Base-by-base conservation (phyloP, 2,329 filamentous ascomycete species). In the Botrytis fragariae region DNA sequence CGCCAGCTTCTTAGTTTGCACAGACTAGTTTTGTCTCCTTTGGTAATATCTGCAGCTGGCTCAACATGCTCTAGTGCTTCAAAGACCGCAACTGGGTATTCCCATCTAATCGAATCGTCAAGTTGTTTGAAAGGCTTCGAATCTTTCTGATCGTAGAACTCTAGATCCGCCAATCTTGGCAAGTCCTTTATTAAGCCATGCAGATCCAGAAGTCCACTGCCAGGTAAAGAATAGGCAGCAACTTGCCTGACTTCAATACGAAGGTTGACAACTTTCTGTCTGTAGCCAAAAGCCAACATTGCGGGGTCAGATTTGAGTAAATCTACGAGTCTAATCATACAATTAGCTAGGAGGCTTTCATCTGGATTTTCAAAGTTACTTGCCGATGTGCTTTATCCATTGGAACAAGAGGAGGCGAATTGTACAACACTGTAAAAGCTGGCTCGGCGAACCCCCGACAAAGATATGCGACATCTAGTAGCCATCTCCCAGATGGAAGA, bases 121-220 rank as follows among this genome's bases (percentile, higher is more conserved):
- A 90, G 83, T 51, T 84, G 81, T 59, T 91, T 85, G 79, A 90
- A 93, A 0, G 92, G 92, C 2, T 91, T 86, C 75, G 88, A 83
- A 78, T 97, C 93, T 67, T 88, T 85, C 18, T 87, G 87, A 77
- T 95, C 92, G 75, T 90, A 91, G 25, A 97, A 86, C 73, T 94
- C 89, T 45, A 98, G 82, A 67, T 91, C 87, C 69, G 87, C 87
- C 25, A 97, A 84, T 65, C 89, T 89, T 0, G 91, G 90, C 9
- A 94, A 86, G 63, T 87, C 85, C 59, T 85, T 84, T 32, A 97
- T 84, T 68, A 97, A 82, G 39, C 84, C 82, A 57, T 83, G 80
- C 32, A 93, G 79, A 74, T 90, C 86, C 72, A 90, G 84, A 35
- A 87, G 86, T 18, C 86, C 87, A 60, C 84, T 83, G 3, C 85